Evolutionary conservation across 495 filamentous ascomycete species (phyloP), one percentile per base, ranked within the genome.

Genomic region (Lophiotrema nucula): DNA sequence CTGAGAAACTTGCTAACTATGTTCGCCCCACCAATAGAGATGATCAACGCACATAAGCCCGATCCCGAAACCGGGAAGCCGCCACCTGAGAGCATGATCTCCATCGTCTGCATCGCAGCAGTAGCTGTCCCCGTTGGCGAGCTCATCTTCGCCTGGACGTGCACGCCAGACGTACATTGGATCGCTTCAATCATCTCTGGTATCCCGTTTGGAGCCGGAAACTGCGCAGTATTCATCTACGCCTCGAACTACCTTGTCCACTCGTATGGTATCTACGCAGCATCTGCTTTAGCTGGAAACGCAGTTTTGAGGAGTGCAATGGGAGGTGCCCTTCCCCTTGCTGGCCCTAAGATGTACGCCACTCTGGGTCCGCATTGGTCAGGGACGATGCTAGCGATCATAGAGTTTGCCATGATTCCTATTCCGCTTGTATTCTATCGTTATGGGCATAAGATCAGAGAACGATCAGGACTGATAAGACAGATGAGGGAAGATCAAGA

Each of bases 61-160:
- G 88, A 93, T 67, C 87, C 87, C 0, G 74, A 74, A 19, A 92
- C 88, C 0, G 86, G 84, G 8, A 78, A 79, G 25, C 74, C 81
- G 0, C 76, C 78, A 0, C 90, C 89, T 1, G 90, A 95, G 65
- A 86, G 88, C 24, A 87, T 85, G 56, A 86, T 89, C 25, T 77
- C 78, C 18, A 77, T 90, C 25, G 82, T 92, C 58, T 86, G 80
- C 57, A 77, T 92, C 41, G 88, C 85, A 13, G 77, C 86, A 0
- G 64, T 90, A 3, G 70, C 88, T 0, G 81, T 83, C 0, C 85
- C 90, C 0, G 72, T 86, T 28, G 88, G 88, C 46, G 84, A 91
- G 69, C 75, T 95, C 4, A 81, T 81, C 71, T 95, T 95, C 65
- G 81, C 83, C 23, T 92, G 88, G 89, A 95, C 90, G 0, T 88